Conservation (phyloP, 805 yeast species). For the Vanderwaltozyma verrucispora region DNA sequence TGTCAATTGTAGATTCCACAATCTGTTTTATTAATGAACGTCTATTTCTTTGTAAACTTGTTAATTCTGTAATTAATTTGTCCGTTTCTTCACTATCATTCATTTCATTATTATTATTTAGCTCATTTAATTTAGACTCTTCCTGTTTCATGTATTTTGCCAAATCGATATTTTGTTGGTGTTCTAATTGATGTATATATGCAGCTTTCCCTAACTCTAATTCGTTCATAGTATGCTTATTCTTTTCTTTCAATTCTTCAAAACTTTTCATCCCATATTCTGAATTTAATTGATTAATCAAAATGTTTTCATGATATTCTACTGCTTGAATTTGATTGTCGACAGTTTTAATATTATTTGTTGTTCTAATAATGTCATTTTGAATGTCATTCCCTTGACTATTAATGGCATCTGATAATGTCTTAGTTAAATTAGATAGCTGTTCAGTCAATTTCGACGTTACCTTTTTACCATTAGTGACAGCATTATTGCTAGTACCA, state of each 20-base stretch:
- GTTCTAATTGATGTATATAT: slow-evolving; percentile 1
- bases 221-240: background rate
- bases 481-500: no score
- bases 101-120: background rate
- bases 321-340: background rate
- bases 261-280: background rate
- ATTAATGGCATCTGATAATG: background rate
- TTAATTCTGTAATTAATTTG: background rate
- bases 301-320: background rate
- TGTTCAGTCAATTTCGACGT: background rate
- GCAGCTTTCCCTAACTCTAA: background rate
- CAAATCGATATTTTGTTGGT: background rate
- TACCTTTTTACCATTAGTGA: no score
- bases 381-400: background rate
- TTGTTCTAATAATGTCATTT: background rate
- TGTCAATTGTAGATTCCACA: slow-evolving; percentile 37
- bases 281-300: background rate
- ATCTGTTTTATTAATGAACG: slow-evolving; percentile 33
- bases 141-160: background rate
- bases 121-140: background rate
- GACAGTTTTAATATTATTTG: background rate
- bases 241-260: background rate
- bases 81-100: background rate
- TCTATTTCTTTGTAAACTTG: background rate
- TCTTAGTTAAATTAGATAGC: background rate